Percentiles rank a stretch among this genome's conserved stretches.
Evolutionary conservation across 805 yeast species (phyloP).

Genomic region (Candida mattraensis): DNA sequence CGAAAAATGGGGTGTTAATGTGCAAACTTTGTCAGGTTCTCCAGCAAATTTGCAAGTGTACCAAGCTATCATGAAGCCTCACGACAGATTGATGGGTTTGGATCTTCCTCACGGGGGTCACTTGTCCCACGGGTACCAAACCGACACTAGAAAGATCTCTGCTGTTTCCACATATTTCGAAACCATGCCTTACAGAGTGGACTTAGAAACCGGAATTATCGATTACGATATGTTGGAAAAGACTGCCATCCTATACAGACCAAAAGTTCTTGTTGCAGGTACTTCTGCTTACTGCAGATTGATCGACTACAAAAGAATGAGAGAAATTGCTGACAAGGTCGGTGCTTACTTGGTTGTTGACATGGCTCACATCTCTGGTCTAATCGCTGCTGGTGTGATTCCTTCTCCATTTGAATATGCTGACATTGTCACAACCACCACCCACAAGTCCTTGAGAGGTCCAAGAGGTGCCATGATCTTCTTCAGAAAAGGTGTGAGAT

Average conservation of each 20-base stretch:
- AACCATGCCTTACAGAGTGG: conserved; percentile 97
- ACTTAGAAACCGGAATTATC: conserved; percentile 88
- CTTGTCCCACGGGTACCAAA: conserved; percentile 97
- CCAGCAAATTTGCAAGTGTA: conserved; percentile 98
- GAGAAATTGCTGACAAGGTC: conserved; percentile 93
- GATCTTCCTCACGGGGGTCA: conserved; percentile 99
- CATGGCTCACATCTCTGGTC: conserved; percentile 98
- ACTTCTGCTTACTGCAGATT: conserved; percentile 97
- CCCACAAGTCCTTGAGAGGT: conserved; percentile 98
- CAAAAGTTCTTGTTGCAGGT: conserved; percentile 96
- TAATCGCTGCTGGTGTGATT: conserved; percentile 92
- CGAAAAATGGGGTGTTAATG: conserved; percentile 96
- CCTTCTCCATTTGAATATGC: conserved; percentile 97
- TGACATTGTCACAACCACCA: conserved; percentile 96
- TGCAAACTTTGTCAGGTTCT: conserved; percentile 93
- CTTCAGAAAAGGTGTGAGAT: conserved; percentile 94
- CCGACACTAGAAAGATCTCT: conserved; percentile 88
- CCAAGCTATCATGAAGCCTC: conserved; percentile 92
- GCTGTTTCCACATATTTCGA: conserved; percentile 95
- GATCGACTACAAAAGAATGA: conserved; percentile 95
- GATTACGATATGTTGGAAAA: conserved; percentile 95
- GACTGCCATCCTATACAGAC: conserved; percentile 89
- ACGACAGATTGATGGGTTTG: conserved; percentile 96
- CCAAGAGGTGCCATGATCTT: conserved; percentile 99
- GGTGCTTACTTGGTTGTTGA: conserved; percentile 96